These are phyloP conservation scores for Mesembryanthemum crystallinum DNA, from an alignment of 148 eudicot species.

Conservation along the genomic window DNA sequence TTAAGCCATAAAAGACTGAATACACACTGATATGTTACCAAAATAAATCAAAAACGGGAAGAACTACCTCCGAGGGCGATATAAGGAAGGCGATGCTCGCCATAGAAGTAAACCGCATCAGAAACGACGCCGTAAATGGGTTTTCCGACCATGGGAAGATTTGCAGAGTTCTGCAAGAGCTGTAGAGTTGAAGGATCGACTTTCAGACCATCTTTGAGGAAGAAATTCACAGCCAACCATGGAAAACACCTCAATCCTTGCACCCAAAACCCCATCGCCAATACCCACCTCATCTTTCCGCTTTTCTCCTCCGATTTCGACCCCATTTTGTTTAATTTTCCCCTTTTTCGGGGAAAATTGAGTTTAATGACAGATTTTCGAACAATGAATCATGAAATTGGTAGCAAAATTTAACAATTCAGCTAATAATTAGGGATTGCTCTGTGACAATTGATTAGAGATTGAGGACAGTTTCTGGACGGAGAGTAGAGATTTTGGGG, in stretches of 20 bases:
- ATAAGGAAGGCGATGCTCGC: constrained; percentile 87
- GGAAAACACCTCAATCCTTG: constrained; percentile 94
- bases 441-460: no score
- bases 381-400: not conserved
- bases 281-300: constrained; percentile 21
- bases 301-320: not conserved
- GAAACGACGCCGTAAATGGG: constrained; percentile 84
- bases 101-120: constrained; percentile 58
- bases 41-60: not conserved
- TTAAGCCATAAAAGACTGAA: not conserved
- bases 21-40: not conserved
- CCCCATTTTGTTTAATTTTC: no score
- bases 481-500: no score
- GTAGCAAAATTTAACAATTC: no score
- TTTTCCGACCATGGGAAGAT: constrained; percentile 90
- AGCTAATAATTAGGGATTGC: no score
- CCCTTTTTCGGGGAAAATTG: no score
- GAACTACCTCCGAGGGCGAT: constrained; percentile 77
- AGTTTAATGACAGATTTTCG: no score
- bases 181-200: constrained; percentile 78
- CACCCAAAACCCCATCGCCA: constrained; percentile 82
- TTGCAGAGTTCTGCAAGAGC: constrained; percentile 65
- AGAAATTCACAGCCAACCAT: constrained; percentile 79
- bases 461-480: no score
- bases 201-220: constrained; percentile 70